These are phyloP conservation scores for Malassezia psittaci DNA, from an alignment of 1,284 basidiomycete species.

Conservation along the genomic window DNA sequence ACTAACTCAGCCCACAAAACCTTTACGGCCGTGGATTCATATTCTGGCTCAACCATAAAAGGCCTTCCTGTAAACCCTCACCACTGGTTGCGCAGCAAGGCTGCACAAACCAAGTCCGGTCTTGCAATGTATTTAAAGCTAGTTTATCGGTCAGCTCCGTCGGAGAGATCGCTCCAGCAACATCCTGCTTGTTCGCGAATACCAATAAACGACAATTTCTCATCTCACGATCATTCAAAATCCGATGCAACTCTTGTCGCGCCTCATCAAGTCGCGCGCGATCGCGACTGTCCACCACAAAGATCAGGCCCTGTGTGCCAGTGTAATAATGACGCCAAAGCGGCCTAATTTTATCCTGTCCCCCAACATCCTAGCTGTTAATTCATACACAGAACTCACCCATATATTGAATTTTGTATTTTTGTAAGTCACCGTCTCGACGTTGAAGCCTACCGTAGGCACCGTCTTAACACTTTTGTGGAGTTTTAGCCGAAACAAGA, in stretches of 20 bases:
- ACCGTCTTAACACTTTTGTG: conserved; percentile 99
- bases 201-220: conserved; percentile 90
- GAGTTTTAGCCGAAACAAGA: conserved; percentile 96
- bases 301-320: conserved; percentile 57
- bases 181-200: conserved; percentile 99
- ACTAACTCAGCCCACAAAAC: not conserved
- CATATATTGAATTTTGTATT: conserved; percentile 49
- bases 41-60: conserved; percentile 40
- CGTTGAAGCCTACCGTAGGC: conserved; percentile 68
- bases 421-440: conserved; percentile 50
- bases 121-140: conserved; percentile 86
- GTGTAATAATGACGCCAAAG: conserved; percentile 89
- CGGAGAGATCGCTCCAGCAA: conserved; percentile 95
- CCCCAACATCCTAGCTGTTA: conserved; percentile 48
- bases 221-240: conserved; percentile 96
- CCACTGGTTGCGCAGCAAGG: conserved; percentile 52
- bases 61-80: conserved; percentile 43
- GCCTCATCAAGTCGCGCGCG: conserved; percentile 92
- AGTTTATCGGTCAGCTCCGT: conserved; percentile 97
- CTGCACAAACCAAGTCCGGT: conserved; percentile 97
- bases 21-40: not conserved
- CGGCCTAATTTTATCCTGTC: conserved; percentile 51
- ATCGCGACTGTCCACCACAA: conserved; percentile 66
- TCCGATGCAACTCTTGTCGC: conserved; percentile 86
- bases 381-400: conserved; percentile 11